Percentiles rank a stretch among this genome's conserved stretches.
These are phyloP conservation scores for Pulveroboletus sp. DNA, from an alignment of 768 basidiomycete genomes.

Conservation along the genomic window DNA sequence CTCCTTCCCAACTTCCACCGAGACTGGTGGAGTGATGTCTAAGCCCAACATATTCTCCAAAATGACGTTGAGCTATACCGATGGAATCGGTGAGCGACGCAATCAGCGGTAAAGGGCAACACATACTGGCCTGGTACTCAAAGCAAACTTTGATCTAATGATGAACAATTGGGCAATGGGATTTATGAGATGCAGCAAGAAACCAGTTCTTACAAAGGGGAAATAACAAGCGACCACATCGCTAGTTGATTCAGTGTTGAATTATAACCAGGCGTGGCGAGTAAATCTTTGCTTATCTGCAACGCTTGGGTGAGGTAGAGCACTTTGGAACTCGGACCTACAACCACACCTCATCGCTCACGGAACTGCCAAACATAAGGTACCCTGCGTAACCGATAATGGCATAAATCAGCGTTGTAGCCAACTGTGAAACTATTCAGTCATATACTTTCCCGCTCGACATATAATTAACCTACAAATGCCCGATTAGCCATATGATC, in stretches of 20 bases:
- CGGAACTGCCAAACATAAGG: constrained; percentile 80
- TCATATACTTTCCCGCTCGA: not conserved
- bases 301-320: not conserved
- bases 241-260: constrained; percentile 63
- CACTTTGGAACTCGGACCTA: not conserved
- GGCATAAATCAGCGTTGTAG: constrained; percentile 60
- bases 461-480: constrained; percentile 53
- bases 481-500: constrained; percentile 80
- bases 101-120: not conserved
- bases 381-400: constrained; percentile 80
- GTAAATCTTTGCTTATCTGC: constrained; percentile 80
- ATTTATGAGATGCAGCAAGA: not conserved
- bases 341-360: constrained; percentile 69
- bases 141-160: constrained; percentile 77
- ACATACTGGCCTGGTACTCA: constrained; percentile 74
- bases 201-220: constrained; percentile 52
- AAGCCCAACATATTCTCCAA: constrained; percentile 75
- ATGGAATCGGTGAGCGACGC: not conserved
- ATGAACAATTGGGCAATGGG: constrained; percentile 12
- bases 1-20: constrained; percentile 26
- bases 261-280: constrained; percentile 70
- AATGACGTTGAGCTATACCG: constrained; percentile 67
- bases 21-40: constrained; percentile 31
- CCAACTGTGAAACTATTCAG: constrained; percentile 35
- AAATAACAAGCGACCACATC: constrained; percentile 83